Evolutionary conservation across 192 early-diverging fungal species (phyloP).

Genomic region (Anaeromyces robustus): DNA sequence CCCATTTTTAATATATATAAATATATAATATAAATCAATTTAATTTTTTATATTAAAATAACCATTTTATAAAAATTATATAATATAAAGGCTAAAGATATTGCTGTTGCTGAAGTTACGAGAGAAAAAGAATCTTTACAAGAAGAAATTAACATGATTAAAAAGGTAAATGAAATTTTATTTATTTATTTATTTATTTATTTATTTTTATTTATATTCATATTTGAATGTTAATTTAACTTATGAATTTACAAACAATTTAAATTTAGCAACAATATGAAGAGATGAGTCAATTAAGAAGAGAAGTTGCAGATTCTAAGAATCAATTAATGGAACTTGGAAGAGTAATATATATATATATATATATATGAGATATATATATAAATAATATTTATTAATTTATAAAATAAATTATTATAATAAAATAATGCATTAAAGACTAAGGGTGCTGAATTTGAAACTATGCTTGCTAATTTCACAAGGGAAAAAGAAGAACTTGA

Average conservation of each 20-base stretch:
- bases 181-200: no score
- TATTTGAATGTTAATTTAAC: no score
- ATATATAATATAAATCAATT: no score
- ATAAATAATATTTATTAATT: no score
- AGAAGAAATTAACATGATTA: slow-evolving; percentile 65
- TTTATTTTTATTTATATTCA: no score
- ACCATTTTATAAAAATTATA: not conserved
- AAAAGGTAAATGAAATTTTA: slow-evolving; percentile 77
- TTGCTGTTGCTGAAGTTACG: not conserved
- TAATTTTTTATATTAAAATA: no score
- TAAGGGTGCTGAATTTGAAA: slow-evolving; percentile 70
- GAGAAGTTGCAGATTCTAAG: slow-evolving; percentile 66
- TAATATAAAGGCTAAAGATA: not conserved
- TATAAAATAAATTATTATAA: not conserved
- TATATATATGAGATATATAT: no score
- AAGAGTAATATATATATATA: not conserved
- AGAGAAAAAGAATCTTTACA: slow-evolving; percentile 12
- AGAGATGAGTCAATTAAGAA: slow-evolving; percentile 60
- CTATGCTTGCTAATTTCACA: slow-evolving; percentile 65
- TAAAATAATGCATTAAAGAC: slow-evolving; percentile 9
- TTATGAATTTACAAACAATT: no score
- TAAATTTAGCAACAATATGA: slow-evolving; percentile 67
- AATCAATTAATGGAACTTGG: slow-evolving; percentile 58
- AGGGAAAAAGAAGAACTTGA: slow-evolving; percentile 72
- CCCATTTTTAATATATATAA: no score